Evolutionary conservation across 1,284 basidiomycete genomes (phyloP), one percentile per base, ranked within the genome.

Genomic region (Fistulina hepatica): DNA sequence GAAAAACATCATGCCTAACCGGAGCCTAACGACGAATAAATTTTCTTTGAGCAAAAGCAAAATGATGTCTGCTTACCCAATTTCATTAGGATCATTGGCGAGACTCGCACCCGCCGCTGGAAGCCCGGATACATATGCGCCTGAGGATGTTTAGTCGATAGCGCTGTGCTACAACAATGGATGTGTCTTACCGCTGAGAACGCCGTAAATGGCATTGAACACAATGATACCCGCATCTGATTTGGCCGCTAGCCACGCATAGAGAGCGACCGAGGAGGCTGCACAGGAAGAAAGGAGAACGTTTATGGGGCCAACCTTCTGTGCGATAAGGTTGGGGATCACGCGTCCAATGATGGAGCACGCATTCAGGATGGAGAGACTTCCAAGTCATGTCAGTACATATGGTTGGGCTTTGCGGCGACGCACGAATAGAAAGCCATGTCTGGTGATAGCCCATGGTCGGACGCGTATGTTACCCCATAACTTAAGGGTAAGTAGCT

Each of bases 351-450:
- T 7, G 11, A 44, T 30, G 8, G 47, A 48, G 33, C 43, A 40
- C 8, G 44, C 47, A 34, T 48, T 48, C 16, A 50, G 44, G 20
- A 50, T 46, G 3, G 48, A 44, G 26, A 50, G 41, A 19, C 48
- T 49, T 20, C n/a, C n/a, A 22, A 11, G 17, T 32, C 13, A 8
- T n/a, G 36, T 16, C n/a, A 6, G 9, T 12, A 9, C 40, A 30
- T 23, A 10, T n/a, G 24, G 32, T 8, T 10, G 24, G 21, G 31
- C 10, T 8, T 11, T 34, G 21, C 16, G 22, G 9, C 12, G 21
- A 43, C 48, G 27, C 12, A 46, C 48, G 48, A 46, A 37, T 48
- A 50, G 28, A 50, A 50, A 21, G 48, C 46, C 4, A 45, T 33
- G 28, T 39, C 37, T 21, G 39, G 35, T 21, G 39, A 28, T 36